These are phyloP conservation scores for Dothiorella sarmentorum DNA, from an alignment of 2,329 filamentous ascomycete genomes.

Conservation along the genomic window DNA sequence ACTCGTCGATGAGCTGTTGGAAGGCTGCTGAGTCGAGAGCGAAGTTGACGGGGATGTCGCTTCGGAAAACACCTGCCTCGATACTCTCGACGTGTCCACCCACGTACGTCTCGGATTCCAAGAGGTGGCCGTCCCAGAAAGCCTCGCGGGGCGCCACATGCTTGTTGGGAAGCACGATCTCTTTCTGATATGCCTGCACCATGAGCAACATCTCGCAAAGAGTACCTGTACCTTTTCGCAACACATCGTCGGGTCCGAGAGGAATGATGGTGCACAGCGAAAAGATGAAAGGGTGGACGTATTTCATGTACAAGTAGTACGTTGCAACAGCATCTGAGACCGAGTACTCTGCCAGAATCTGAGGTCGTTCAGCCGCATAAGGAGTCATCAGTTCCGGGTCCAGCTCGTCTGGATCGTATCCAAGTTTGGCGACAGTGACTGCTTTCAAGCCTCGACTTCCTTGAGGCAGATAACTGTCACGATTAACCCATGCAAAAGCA, in stretches of 20 bases:
- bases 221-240: conserved; percentile 94
- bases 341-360: conserved; percentile 94
- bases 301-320: conserved; percentile 99
- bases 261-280: conserved; percentile 96
- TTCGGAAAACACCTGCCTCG: conserved; percentile 92
- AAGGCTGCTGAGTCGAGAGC: conserved; percentile 83
- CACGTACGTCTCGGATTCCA: conserved; percentile 97
- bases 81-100: conserved; percentile 99
- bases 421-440: conserved; percentile 94
- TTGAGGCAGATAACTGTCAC: conserved; percentile 96
- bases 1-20: conserved; percentile 79
- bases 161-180: conserved; percentile 94
- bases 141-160: conserved; percentile 85
- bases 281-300: conserved; percentile 99
- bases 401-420: conserved; percentile 96
- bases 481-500: conserved; percentile 97
- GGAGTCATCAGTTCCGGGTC: conserved; percentile 97
- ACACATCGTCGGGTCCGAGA: conserved; percentile 83
- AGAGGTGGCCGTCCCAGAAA: conserved; percentile 93
- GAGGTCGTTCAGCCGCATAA: conserved; percentile 78
- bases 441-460: conserved; percentile 96
- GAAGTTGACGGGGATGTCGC: conserved; percentile 94
- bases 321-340: conserved; percentile 98
- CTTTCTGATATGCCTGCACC: conserved; percentile 92
- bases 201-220: conserved; percentile 99